phyloP scores from a whole-genome alignment of 257 asterid genomes.

The Plectranthus barbatus region DNA sequence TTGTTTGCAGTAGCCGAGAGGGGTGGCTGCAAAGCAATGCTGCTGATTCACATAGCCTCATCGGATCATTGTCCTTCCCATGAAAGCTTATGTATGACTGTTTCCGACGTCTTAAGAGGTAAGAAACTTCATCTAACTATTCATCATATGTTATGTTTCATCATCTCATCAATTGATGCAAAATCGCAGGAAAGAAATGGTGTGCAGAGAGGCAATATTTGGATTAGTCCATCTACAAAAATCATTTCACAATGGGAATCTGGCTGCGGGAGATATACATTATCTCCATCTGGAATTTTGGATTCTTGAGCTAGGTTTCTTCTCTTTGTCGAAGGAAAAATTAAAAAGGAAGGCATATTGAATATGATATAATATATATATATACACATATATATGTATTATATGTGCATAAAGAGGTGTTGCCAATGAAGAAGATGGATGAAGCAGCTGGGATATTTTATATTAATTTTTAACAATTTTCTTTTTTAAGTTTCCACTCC shows the following conservation, averaged over 20 bases:
- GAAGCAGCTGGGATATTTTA: slow-evolving; percentile 13
- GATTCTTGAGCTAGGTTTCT: slow-evolving; percentile 2
- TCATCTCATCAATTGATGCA: not conserved
- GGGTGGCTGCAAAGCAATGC: slow-evolving; percentile 53
- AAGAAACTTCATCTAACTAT: not conserved
- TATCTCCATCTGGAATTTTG: slow-evolving; percentile 4
- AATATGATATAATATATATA: not conserved
- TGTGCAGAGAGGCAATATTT: slow-evolving; percentile 20
- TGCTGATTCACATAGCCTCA: slow-evolving; percentile 38
- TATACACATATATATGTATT: slow-evolving; percentile 1
- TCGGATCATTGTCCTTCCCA: slow-evolving; percentile 46
- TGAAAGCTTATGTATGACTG: slow-evolving; percentile 19
- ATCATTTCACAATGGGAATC: slow-evolving; percentile 22
- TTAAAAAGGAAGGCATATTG: slow-evolving; percentile 5
- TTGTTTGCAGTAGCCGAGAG: slow-evolving; percentile 49
- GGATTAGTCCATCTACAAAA: slow-evolving; percentile 20
- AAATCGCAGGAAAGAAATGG: slow-evolving; percentile 38
- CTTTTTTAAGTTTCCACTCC: not conserved
- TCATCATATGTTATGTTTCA: too few relatives aligned
- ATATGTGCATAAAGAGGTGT: slow-evolving; percentile 17
- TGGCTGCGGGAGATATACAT: not conserved
- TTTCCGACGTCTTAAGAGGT: slow-evolving; percentile 47
- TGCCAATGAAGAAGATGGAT: slow-evolving; percentile 12
- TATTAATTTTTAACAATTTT: slow-evolving; percentile 1
- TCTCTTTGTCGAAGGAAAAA: not conserved